Percentiles rank a stretch among this genome's conserved stretches.
These are phyloP conservation scores for Diospyros kaki DNA, from an alignment of 148 eudicot genomes.

Conservation along the genomic window DNA sequence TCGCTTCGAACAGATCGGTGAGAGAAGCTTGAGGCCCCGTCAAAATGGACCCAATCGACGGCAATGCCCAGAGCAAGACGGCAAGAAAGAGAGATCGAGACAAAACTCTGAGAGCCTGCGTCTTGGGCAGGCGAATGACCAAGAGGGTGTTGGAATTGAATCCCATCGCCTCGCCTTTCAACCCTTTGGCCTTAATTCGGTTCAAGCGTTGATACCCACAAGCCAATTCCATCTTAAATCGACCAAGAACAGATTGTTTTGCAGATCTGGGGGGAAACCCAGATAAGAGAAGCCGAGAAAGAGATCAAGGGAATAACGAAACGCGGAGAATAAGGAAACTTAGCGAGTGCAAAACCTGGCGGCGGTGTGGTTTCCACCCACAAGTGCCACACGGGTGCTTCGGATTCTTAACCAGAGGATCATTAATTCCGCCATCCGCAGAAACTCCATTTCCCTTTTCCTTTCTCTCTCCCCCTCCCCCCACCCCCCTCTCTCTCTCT, in stretches of 20 bases:
- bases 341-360: conserved; percentile 64
- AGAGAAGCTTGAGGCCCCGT: conserved; percentile 14
- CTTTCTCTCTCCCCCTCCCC: conserved; percentile 1
- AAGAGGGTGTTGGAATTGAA: conserved; percentile 22
- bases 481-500: conserved; percentile 13
- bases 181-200: conserved; percentile 5
- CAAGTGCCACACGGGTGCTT: conserved; percentile 32
- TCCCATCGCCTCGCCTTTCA: conserved; percentile 9
- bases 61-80: conserved; percentile 31
- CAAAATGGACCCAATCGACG: conserved; percentile 24
- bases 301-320: neutral
- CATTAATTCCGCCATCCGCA: conserved; percentile 39
- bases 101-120: conserved; percentile 26
- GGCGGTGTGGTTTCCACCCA: conserved; percentile 67
- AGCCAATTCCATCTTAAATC: conserved; percentile 26
- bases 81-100: conserved; percentile 39
- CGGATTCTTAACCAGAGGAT: conserved; percentile 29
- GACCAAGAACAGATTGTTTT: neutral
- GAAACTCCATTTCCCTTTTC: conserved; percentile 39
- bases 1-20: conserved; percentile 1
- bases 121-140: conserved; percentile 33
- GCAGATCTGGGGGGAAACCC: conserved; percentile 10
- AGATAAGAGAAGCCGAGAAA: neutral
- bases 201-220: conserved; percentile 18
- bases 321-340: conserved; percentile 10